Evolutionary conservation across 2,329 filamentous ascomycete species (phyloP).

Genomic region (Plenodomus tracheiphilus): DNA sequence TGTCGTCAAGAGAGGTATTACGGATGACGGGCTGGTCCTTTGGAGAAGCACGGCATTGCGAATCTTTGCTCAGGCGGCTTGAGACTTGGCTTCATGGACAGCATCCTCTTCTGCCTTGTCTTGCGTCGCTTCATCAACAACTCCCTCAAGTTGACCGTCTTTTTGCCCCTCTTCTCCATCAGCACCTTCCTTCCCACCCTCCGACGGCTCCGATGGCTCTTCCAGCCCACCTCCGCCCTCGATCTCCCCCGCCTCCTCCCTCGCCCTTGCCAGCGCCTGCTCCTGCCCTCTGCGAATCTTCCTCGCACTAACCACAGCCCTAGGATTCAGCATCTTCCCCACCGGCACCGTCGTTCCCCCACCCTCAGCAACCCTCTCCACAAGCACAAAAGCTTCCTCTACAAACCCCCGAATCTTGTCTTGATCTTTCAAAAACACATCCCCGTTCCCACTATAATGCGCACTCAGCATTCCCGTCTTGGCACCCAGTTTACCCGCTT

Average conservation of each 20-base stretch:
- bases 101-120: no score
- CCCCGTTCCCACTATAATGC: constrained; percentile 7
- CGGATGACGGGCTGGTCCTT: no score
- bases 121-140: no score
- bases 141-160: no score
- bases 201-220: background rate
- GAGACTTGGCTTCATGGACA: no score
- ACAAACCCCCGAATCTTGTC: constrained; percentile 20
- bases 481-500: constrained; percentile 34
- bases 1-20: no score
- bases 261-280: background rate
- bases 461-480: constrained; percentile 25
- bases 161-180: no score
- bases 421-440: constrained; percentile 9
- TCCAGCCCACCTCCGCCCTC: background rate
- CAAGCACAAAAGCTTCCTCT: constrained; percentile 20
- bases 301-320: background rate
- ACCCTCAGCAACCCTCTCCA: constrained; percentile 19
- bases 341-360: background rate
- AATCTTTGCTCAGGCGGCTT: no score
- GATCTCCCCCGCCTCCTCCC: background rate
- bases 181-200: background rate
- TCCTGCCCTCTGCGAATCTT: background rate
- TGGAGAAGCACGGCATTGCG: no score
- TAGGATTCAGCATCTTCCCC: background rate